phyloP scores from a whole-genome alignment of 345 rosid genomes.

The Eucalyptus pumila region DNA sequence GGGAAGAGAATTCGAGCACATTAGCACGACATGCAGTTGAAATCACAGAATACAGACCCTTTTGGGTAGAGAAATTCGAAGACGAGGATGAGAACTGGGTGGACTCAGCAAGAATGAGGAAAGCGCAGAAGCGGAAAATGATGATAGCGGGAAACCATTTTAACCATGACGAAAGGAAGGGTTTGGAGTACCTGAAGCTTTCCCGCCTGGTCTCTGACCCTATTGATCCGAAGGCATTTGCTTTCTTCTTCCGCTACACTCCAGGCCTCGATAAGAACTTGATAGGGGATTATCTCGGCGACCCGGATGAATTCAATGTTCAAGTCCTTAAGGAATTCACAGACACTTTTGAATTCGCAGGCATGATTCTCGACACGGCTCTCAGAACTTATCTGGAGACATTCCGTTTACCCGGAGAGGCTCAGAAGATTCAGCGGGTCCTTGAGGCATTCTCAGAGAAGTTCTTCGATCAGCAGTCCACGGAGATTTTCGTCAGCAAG shows the following conservation, averaged over 20 bases:
- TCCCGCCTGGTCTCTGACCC: slow-evolving; percentile 53
- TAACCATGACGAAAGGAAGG: slow-evolving; percentile 73
- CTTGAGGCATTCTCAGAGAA: slow-evolving; percentile 74
- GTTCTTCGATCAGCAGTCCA: slow-evolving; percentile 58
- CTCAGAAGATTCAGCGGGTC: slow-evolving; percentile 81
- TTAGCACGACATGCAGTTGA: slow-evolving; percentile 42
- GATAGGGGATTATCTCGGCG: slow-evolving; percentile 88
- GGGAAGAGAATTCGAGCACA: slow-evolving; percentile 26
- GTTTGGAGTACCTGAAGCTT: slow-evolving; percentile 66
- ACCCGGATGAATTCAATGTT: slow-evolving; percentile 70
- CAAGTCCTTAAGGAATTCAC: slow-evolving; percentile 73
- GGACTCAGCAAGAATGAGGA: slow-evolving; percentile 45
- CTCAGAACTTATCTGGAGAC: slow-evolving; percentile 69
- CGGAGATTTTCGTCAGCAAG: slow-evolving; percentile 57
- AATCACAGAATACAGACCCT: slow-evolving; percentile 53
- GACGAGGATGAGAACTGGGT: slow-evolving; percentile 59
- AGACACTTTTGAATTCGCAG: slow-evolving; percentile 52
- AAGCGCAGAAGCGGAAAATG: slow-evolving; percentile 66
- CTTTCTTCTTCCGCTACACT: slow-evolving; percentile 62
- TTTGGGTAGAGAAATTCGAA: slow-evolving; percentile 55
- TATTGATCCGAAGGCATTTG: slow-evolving; percentile 49
- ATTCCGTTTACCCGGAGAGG: slow-evolving; percentile 82
- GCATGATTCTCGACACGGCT: slow-evolving; percentile 80
- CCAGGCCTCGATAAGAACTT: slow-evolving; percentile 58
- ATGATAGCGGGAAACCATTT: slow-evolving; percentile 66